phyloP scores from a whole-genome alignment of 2,329 filamentous ascomycete genomes.

The Penicillium concentricum region DNA sequence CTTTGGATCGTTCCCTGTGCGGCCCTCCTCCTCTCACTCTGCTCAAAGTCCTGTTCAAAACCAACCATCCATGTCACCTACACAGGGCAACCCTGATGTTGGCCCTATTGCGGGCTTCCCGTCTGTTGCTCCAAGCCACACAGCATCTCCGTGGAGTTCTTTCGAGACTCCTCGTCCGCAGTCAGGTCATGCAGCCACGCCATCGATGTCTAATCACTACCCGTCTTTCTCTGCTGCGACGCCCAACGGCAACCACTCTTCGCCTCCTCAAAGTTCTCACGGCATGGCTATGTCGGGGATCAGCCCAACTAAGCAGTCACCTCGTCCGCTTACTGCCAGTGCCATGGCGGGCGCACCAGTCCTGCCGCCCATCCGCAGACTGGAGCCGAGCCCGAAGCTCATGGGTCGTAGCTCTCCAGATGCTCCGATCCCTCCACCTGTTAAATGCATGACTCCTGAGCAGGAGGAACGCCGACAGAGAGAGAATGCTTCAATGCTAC shows the following conservation, averaged over 20 bases:
- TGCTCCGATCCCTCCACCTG: slow-evolving; percentile 42
- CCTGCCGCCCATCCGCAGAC: slow-evolving; percentile 41
- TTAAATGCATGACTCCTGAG: slow-evolving; percentile 46
- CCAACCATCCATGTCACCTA: slow-evolving; percentile 49
- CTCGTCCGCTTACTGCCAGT: slow-evolving; percentile 38
- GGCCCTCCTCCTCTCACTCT: slow-evolving; percentile 46
- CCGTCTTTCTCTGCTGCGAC: slow-evolving; percentile 35
- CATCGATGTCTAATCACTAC: slow-evolving; percentile 31
- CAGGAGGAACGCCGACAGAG: slow-evolving; percentile 42
- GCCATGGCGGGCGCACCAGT: slow-evolving; percentile 36
- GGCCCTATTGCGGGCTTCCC: slow-evolving; percentile 47
- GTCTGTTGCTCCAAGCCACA: slow-evolving; percentile 30
- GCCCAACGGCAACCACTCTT: slow-evolving; percentile 34
- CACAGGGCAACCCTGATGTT: slow-evolving; percentile 51
- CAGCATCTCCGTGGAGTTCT: slow-evolving; percentile 32
- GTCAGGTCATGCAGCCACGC: slow-evolving; percentile 27
- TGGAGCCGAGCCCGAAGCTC: slow-evolving; percentile 45
- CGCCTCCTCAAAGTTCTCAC: slow-evolving; percentile 39
- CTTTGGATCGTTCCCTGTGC: slow-evolving; percentile 35
- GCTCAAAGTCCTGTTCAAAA: slow-evolving; percentile 41
- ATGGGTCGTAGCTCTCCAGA: slow-evolving; percentile 46
- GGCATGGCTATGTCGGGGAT: slow-evolving; percentile 43
- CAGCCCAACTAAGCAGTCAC: slow-evolving; percentile 48
- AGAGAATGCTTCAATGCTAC: slow-evolving; percentile 35
- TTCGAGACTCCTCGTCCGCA: slow-evolving; percentile 33